phyloP scores from a whole-genome alignment of 495 filamentous ascomycete species.

The Recurvomyces mirabilis region DNA sequence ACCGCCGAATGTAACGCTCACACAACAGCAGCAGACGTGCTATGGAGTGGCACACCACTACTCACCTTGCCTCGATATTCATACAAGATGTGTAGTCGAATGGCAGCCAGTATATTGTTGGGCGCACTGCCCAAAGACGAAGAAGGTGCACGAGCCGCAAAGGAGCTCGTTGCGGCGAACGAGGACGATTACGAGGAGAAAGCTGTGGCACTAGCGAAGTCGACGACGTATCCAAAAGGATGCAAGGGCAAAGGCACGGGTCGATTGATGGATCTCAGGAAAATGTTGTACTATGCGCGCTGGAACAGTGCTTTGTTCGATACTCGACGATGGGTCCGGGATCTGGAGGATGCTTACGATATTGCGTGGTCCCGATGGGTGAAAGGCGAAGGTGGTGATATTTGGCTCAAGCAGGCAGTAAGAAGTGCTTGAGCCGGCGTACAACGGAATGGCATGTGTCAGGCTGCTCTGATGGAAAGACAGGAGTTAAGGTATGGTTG shows the following conservation, averaged over 20 bases:
- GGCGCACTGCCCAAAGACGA: slow-evolving; percentile 67
- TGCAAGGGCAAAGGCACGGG: slow-evolving; percentile 40
- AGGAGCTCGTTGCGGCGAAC: slow-evolving; percentile 61
- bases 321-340: slow-evolving; percentile 81
- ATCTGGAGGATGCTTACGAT: slow-evolving; percentile 81
- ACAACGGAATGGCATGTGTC: no score
- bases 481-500: no score
- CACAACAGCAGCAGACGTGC: slow-evolving; percentile 90
- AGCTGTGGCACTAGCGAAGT: slow-evolving; percentile 56
- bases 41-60: slow-evolving; percentile 92
- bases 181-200: slow-evolving; percentile 78
- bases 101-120: slow-evolving; percentile 87
- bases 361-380: slow-evolving; percentile 85
- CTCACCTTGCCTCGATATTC: slow-evolving; percentile 87
- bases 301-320: slow-evolving; percentile 83
- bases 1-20: slow-evolving; percentile 98
- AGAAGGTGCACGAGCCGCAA: slow-evolving; percentile 54
- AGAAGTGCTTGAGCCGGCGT: no score
- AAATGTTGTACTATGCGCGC: slow-evolving; percentile 67
- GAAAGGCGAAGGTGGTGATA: slow-evolving; percentile 76
- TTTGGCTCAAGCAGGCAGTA: slow-evolving; percentile 33
- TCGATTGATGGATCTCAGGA: slow-evolving; percentile 61
- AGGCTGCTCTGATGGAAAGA: no score
- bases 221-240: slow-evolving; percentile 5
- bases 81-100: slow-evolving; percentile 98